Evolutionary conservation across 1,139 yeast species (phyloP).

Genomic region (Yamadazyma membranifaciens): DNA sequence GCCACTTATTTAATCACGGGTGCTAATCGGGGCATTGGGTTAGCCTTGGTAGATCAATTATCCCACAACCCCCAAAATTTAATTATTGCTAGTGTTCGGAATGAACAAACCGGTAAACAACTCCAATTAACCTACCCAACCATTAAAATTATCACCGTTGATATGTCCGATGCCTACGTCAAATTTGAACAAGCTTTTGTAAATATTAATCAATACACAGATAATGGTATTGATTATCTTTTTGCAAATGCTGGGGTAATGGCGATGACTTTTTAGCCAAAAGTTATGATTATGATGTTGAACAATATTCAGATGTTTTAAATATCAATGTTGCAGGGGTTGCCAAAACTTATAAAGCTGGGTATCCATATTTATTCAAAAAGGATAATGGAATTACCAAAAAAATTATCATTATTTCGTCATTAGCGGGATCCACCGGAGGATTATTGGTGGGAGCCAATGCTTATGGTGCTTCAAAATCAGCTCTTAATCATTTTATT

Average conservation of each 20-base stretch:
- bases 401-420: conserved; percentile 9
- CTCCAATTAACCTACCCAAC: not conserved
- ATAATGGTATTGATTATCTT: conserved; percentile 9
- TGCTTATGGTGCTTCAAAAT: conserved; percentile 14
- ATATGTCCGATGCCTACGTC: not conserved
- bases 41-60: conserved; percentile 21
- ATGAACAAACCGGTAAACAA: not conserved
- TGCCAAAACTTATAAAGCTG: conserved; percentile 4
- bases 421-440: conserved; percentile 7
- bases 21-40: conserved; percentile 32
- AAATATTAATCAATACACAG: conserved; percentile 5
- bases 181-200: conserved; percentile 1
- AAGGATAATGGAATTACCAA: conserved; percentile 3
- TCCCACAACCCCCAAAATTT: conserved; percentile 16
- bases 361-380: conserved; percentile 9
- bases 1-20: conserved; percentile 22
- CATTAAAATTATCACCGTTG: conserved; percentile 1
- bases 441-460: conserved; percentile 6
- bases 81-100: conserved; percentile 18
- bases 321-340: conserved; percentile 9
- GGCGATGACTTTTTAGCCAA: conserved; percentile 4
- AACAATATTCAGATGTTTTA: conserved; percentile 7
- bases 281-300: conserved; percentile 8
- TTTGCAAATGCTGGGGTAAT: conserved; percentile 4
- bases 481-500: conserved; percentile 11